phyloP scores from a whole-genome alignment of 306 rosid genomes.

The Vicia faba region DNA sequence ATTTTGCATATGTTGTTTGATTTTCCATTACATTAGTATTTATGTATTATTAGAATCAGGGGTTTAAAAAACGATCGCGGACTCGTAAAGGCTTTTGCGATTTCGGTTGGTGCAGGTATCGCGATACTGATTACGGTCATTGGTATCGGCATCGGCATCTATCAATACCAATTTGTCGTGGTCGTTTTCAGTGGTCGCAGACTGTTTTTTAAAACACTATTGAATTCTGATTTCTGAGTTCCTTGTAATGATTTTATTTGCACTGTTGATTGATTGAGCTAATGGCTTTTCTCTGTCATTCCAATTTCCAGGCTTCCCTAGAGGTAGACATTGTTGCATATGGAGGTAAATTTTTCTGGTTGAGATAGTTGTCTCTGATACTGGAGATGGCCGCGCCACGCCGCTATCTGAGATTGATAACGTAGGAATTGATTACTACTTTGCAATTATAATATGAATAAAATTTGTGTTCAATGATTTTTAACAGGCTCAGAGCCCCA shows the following conservation, averaged over 20 bases:
- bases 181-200: too few species aligned
- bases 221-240: not conserved
- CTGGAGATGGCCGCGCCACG: too few species aligned
- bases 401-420: too few species aligned
- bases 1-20: not conserved
- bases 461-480: constrained; percentile 28
- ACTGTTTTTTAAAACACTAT: not conserved
- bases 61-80: too few species aligned
- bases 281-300: constrained; percentile 35
- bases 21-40: not conserved
- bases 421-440: not conserved
- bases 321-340: constrained; percentile 89
- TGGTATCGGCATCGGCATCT: too few species aligned
- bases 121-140: too few species aligned
- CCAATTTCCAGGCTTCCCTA: constrained; percentile 74
- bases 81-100: too few species aligned
- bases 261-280: constrained; percentile 7
- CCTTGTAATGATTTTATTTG: not conserved
- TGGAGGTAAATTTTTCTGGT: constrained; percentile 59
- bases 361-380: not conserved
- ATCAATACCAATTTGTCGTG: too few species aligned
- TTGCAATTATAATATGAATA: constrained; percentile 7
- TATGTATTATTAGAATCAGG: not conserved
- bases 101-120: too few species aligned
- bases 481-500: constrained; percentile 87